Evolutionary conservation across 306 rosid genomes (phyloP).

Genomic region (Acacia acuminata): DNA sequence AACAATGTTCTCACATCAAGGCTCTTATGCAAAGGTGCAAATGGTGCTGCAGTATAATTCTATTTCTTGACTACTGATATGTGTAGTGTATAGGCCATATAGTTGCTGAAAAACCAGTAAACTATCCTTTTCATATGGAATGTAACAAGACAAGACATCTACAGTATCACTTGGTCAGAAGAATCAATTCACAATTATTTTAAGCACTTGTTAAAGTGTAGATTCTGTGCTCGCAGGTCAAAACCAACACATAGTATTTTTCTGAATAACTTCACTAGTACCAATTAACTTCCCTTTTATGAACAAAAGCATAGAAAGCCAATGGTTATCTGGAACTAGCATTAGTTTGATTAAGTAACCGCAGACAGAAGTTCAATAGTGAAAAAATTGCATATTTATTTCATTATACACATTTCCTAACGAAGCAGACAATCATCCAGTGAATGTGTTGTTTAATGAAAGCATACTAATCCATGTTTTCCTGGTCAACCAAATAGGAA

Average conservation of each 20-base stretch:
- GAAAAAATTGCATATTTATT: slow-evolving; percentile 17
- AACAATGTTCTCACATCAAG: slow-evolving; percentile 14
- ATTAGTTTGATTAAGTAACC: not conserved
- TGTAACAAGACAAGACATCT: not conserved
- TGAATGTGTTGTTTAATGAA: not conserved
- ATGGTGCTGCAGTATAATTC: not conserved
- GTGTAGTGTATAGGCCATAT: not conserved
- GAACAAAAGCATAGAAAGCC: not conserved
- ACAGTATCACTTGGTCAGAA: not conserved
- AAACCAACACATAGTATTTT: slow-evolving; percentile 10
- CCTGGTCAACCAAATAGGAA: slow-evolving; percentile 27
- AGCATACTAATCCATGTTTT: not conserved
- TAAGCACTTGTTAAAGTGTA: slow-evolving; percentile 20
- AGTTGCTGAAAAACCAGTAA: slow-evolving; percentile 18
- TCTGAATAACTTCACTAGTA: slow-evolving; percentile 9
- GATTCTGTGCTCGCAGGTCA: not conserved
- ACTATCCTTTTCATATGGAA: not conserved
- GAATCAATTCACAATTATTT: slow-evolving; percentile 7
- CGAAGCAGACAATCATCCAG: slow-evolving; percentile 25
- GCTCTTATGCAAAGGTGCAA: not conserved
- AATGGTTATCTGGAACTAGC: too few relatives aligned
- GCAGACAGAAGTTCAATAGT: slow-evolving; percentile 1
- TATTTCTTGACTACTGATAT: not conserved
- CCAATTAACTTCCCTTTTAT: slow-evolving; percentile 13
- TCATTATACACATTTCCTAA: not conserved